Conservation (phyloP, 2,329 filamentous ascomycete species). For the Blumeriella jaapii region DNA sequence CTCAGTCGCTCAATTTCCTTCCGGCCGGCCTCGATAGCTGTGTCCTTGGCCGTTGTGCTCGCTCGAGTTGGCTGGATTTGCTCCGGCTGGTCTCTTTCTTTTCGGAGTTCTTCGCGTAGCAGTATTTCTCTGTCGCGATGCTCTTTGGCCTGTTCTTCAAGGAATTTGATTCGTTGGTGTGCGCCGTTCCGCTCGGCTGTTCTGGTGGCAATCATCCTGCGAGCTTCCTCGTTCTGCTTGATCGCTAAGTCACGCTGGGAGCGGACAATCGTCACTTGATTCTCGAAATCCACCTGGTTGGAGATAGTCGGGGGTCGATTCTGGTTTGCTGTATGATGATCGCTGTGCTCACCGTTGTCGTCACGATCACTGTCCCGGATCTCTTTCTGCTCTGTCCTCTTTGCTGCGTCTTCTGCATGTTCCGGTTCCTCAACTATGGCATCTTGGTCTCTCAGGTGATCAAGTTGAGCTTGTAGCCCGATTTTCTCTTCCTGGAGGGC, state of each 20-base stretch:
- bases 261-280: background rate
- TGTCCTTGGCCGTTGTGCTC: background rate
- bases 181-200: constrained; percentile 8
- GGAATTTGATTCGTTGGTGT: constrained; percentile 2
- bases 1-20: background rate
- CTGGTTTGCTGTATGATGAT: background rate
- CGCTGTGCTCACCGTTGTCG: too few relatives aligned
- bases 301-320: too few relatives aligned
- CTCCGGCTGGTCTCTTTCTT: background rate
- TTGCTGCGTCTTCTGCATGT: background rate
- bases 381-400: background rate
- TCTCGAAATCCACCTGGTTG: background rate
- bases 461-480: background rate
- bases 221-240: constrained; percentile 1
- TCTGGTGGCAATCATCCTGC: constrained; percentile 3
- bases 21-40: background rate
- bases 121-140: background rate
- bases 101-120: background rate
- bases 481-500: background rate
- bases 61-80: background rate
- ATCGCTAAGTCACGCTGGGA: constrained; percentile 2
- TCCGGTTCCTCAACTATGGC: background rate
- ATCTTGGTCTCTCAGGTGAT: background rate
- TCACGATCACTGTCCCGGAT: too few relatives aligned
- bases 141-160: constrained; percentile 4